Percentiles rank a stretch among this genome's conserved stretches.
Conservation (phyloP, 2,329 filamentous ascomycete species). For the Pseudocercospora pini-densiflorae region DNA sequence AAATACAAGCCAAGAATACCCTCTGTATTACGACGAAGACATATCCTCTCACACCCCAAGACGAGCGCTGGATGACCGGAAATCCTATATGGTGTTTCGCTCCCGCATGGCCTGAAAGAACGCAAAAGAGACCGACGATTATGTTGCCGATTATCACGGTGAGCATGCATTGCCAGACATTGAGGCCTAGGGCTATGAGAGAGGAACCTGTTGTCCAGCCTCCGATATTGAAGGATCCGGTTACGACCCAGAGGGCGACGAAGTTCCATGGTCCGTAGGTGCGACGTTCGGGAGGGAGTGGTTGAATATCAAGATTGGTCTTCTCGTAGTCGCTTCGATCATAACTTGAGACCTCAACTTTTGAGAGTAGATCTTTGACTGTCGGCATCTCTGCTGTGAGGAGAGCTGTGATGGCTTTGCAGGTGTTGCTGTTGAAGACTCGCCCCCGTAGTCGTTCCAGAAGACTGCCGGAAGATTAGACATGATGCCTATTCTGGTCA, state of each 20-base stretch:
- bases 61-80: conserved; percentile 18
- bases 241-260: conserved; percentile 6
- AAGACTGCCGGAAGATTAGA: neutral
- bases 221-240: conserved; percentile 7
- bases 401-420: too few species aligned
- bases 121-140: conserved; percentile 16
- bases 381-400: neutral
- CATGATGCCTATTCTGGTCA: neutral
- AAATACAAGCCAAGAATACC: conserved; percentile 17
- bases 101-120: conserved; percentile 16
- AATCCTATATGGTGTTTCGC: conserved; percentile 20
- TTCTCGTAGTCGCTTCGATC: neutral
- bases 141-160: conserved; percentile 17
- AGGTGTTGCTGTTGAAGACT: too few species aligned
- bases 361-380: neutral
- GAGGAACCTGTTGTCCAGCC: conserved; percentile 8
- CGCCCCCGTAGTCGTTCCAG: too few species aligned
- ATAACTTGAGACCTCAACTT: neutral
- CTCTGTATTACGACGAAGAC: conserved; percentile 16
- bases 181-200: neutral
- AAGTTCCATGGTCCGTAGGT: conserved; percentile 8
- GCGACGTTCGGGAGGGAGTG: neutral
- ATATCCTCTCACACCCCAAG: conserved; percentile 18
- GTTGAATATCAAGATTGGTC: neutral
- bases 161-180: conserved; percentile 19